Base-by-base conservation (phyloP, 169 alveolate genomes). In the Theileria equi region DNA sequence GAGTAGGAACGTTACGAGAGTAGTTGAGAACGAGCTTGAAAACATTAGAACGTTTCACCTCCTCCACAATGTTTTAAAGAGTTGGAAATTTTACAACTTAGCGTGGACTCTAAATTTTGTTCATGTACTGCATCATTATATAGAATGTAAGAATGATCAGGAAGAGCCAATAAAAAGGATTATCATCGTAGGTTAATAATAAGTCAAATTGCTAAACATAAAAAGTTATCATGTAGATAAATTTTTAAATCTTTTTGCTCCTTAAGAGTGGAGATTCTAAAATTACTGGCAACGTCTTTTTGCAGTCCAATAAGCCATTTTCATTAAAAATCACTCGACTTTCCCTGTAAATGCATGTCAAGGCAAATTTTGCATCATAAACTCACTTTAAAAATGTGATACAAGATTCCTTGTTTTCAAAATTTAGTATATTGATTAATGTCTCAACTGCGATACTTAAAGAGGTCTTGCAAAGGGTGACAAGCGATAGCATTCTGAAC, bases 401-500 rank as follows among this genome's bases (percentile, higher is more conserved):
- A 21, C 83, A 73, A n/a, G 52, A 67, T n/a, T 49, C 60, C 63
- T 8, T 28, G 26, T 54, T 17, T 16, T 11, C 16, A 16, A 73
- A 73, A 23, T 59, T 57, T 26, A 73, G 45, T 5, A 40, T 21
- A 16, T 73, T 52, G 43, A 7, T 45, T 23, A 73, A 21, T 23
- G 71, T 50, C 10, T 32, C 63, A 17, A 36, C 5, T 7, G 82
- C 43, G 19, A 71, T 16, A 25, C 63, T 54, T 23, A 71, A 19
- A 0, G 82, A 53, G 19, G 68, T 60, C 49, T 44, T 66, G 55
- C 78, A 40, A 53, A 76, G 62, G 13, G 62, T 45, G 7, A 54
- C 55, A 0, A 76, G 67, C 19, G 79, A 62, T 16, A 34, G 35
- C 80, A 76, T 66, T 36, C 85, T 60, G 54, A 65, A 65, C 19